A percentile compares a stretch with the other conserved stretches of the same genome.
Conservation (phyloP, 257 asterid genomes). For the Solanum chiquidenum region DNA sequence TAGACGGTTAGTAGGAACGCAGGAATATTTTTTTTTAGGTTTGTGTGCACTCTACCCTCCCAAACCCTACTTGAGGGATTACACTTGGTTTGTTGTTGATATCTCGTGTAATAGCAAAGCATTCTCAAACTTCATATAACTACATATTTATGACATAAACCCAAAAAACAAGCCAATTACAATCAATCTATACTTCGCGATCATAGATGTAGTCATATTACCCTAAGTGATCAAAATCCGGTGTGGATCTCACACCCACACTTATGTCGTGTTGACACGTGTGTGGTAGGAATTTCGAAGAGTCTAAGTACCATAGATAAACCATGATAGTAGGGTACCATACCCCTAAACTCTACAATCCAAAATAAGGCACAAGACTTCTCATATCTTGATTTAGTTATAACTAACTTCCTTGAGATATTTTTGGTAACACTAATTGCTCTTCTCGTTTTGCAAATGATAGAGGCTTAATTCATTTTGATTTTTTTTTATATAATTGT, state of each 20-base stretch:
- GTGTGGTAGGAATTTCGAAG: not conserved
- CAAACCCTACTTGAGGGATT: too few relatives aligned
- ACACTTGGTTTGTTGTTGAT: too few relatives aligned
- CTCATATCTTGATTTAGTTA: not conserved
- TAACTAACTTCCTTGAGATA: not conserved
- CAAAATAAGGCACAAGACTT: not conserved
- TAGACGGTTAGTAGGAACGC: not conserved
- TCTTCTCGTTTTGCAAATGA: not conserved
- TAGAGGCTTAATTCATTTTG: not conserved
- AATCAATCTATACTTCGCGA: not conserved
- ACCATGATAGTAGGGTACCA: not conserved
- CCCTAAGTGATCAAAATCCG: not conserved
- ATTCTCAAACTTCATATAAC: not conserved
- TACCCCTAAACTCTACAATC: not conserved
- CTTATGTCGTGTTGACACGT: too few relatives aligned
- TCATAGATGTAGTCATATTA: not conserved
- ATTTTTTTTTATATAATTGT: too few relatives aligned
- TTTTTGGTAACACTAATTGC: not conserved
- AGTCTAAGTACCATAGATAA: not conserved
- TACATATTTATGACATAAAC: not conserved
- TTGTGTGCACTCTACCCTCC: too few relatives aligned
- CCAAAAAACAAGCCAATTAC: not conserved
- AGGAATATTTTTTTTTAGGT: too few relatives aligned
- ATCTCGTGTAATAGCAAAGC: not conserved
- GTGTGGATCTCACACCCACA: not conserved